Conservation (phyloP, 176 grass and related monocot genomes). For the Oryza coarctata region DNA sequence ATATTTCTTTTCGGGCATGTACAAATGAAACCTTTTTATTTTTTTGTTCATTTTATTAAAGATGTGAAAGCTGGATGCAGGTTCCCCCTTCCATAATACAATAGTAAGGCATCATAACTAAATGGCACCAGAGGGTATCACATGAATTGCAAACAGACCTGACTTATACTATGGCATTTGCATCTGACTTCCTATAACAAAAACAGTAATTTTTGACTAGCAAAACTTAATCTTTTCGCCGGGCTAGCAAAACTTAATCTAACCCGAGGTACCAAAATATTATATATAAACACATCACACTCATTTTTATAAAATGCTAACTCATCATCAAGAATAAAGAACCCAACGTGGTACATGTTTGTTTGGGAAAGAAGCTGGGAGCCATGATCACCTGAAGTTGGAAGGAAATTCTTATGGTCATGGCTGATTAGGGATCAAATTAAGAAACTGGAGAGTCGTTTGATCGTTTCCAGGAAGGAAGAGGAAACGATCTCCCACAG, state of each 20-base stretch:
- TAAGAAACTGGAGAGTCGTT: constrained; percentile 18
- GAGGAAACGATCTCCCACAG: not conserved
- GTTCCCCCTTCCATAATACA: not conserved
- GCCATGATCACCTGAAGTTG: not conserved
- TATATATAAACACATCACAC: not conserved
- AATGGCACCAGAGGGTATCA: not conserved
- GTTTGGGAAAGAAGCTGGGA: not conserved
- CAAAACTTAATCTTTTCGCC: not conserved
- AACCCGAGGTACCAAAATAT: not conserved
- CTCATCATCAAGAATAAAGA: not conserved
- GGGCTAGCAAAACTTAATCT: not conserved
- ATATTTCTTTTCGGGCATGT: not conserved
- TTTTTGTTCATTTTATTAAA: not conserved
- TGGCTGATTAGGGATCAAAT: constrained; percentile 13
- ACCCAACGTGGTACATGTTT: not conserved
- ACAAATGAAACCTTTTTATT: not conserved
- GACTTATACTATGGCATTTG: not conserved
- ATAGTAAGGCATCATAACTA: not conserved
- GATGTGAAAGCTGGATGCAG: not conserved
- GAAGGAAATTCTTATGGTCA: not conserved
- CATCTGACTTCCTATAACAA: not conserved
- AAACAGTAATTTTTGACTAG: not conserved
- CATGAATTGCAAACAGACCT: not conserved
- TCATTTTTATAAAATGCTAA: not conserved
- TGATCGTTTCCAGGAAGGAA: constrained; percentile 3